Base-by-base conservation (phyloP, 805 yeast genomes). In the Suhomyces faveliae region DNA sequence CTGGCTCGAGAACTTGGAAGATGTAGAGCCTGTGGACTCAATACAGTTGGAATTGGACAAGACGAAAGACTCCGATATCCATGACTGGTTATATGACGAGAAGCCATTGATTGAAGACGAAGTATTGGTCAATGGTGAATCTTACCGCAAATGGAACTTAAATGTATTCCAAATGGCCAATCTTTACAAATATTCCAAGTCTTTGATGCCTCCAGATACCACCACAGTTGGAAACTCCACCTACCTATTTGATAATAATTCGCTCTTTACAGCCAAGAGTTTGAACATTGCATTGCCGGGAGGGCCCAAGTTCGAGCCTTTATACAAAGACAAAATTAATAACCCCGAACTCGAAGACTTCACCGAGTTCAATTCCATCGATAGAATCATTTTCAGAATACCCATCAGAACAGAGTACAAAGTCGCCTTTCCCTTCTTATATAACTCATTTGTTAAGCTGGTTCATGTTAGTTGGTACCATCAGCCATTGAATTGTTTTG, bases 251-350 rank as follows among this genome's bases (percentile, higher is more conserved):
- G 90, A 91, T 57, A 81, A 81, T 48, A 76, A 85, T 46, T 76
- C 97, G 0, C 88, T 94, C 54, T 80, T 85, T 63, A 91, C 97
- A 0, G 96, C 98, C 0, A 94, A 94, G 61, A 92, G 96, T 7
- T 74, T 94, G 43, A 89, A 91, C 59, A 77, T 84, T 40, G 85
- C 96, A 1, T 74, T 94, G 27, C 97, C 97, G 0, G 96, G 96
- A 10, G 99, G 99, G 0, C 98, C 99, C 10, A 88, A 86, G 61
- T 94, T 90, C 66, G 98, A 91, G 67, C 96, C 96, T 0, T 67
- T 91, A 12, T 81, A 76, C 67, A 82, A 84, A 51, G 87, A 85
- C 45, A 62, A 62, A 42, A 70, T 74, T 33, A 83, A 83, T 55
- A 76, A 77, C 22, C 80, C 79, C 20, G 87, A 82, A 40, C 63